A percentile compares a stretch with the other conserved stretches of the same genome.
phyloP scores from a whole-genome alignment of 352 stramenopile genomes.

The Elongisporangium prolatum region DNA sequence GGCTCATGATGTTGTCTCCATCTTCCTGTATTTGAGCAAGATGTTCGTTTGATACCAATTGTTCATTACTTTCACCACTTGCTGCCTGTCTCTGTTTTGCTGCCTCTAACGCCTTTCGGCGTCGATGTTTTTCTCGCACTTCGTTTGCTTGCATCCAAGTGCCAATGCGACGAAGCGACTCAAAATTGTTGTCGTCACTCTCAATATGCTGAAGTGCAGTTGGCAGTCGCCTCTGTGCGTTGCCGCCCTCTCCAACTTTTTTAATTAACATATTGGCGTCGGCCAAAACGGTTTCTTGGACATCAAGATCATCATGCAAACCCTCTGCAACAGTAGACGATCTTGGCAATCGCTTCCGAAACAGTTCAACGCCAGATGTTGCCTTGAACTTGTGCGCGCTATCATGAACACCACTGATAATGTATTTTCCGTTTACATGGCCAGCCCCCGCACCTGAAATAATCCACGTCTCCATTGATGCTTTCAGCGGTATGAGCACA shows the following conservation, averaged over 20 bases:
- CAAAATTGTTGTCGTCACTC: slow-evolving; percentile 41
- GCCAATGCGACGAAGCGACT: slow-evolving; percentile 58
- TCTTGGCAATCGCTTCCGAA: slow-evolving; percentile 53
- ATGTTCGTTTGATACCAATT: neutral
- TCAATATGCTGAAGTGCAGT: slow-evolving; percentile 31
- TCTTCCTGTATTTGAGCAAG: slow-evolving; percentile 16
- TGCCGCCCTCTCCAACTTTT: neutral
- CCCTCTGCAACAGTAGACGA: slow-evolving; percentile 37
- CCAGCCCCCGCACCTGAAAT: slow-evolving; percentile 42
- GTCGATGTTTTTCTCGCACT: slow-evolving; percentile 32
- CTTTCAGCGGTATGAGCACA: slow-evolving; percentile 23
- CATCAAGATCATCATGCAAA: slow-evolving; percentile 17
- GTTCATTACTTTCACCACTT: neutral
- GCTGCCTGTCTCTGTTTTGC: neutral
- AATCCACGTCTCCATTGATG: slow-evolving; percentile 58
- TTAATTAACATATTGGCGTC: slow-evolving; percentile 4
- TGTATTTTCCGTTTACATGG: slow-evolving; percentile 62
- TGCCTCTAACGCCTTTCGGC: slow-evolving; percentile 4
- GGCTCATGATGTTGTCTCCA: slow-evolving; percentile 36
- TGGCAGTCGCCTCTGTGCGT: slow-evolving; percentile 14
- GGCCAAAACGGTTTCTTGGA: neutral
- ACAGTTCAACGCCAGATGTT: slow-evolving; percentile 57
- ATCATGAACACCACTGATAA: slow-evolving; percentile 53
- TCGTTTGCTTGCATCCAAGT: slow-evolving; percentile 57
- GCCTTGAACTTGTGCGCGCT: slow-evolving; percentile 55